Evolutionary conservation across 2,329 filamentous ascomycete genomes (phyloP).

Genomic region (Pochonia chlamydosporia): DNA sequence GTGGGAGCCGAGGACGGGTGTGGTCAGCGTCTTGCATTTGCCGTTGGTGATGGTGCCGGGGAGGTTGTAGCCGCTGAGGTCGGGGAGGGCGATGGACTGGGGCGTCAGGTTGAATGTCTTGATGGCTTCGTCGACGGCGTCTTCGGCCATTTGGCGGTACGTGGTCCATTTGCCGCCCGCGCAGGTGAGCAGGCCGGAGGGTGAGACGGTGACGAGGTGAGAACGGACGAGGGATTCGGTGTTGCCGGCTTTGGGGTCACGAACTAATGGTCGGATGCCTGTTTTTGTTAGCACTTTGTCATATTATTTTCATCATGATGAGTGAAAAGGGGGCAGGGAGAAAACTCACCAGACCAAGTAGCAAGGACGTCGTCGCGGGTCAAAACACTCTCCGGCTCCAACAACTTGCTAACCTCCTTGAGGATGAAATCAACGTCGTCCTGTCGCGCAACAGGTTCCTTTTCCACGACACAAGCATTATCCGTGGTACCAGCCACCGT

Average conservation of each 20-base stretch:
- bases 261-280: conserved; percentile 70
- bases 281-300: neutral
- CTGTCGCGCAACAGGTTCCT: conserved; percentile 66
- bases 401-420: conserved; percentile 68
- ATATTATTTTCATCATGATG: too few species aligned
- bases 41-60: conserved; percentile 52
- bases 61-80: conserved; percentile 59
- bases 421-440: conserved; percentile 80
- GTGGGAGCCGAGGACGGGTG: conserved; percentile 71
- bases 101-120: conserved; percentile 56
- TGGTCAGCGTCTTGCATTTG: conserved; percentile 66
- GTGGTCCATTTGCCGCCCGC: conserved; percentile 86
- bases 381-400: conserved; percentile 70
- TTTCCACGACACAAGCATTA: conserved; percentile 61
- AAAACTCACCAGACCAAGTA: conserved; percentile 66
- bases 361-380: conserved; percentile 71
- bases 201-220: conserved; percentile 70
- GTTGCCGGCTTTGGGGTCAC: conserved; percentile 74
- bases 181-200: conserved; percentile 71
- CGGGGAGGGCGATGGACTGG: conserved; percentile 46
- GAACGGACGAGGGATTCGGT: conserved; percentile 80
- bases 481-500: conserved; percentile 83
- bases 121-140: conserved; percentile 75
- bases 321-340: neutral
- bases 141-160: conserved; percentile 83